Percentiles rank a stretch among this genome's conserved stretches.
These are phyloP conservation scores for Aureobasidium sp. DNA, from an alignment of 2,329 filamentous ascomycete genomes.

Conservation along the genomic window DNA sequence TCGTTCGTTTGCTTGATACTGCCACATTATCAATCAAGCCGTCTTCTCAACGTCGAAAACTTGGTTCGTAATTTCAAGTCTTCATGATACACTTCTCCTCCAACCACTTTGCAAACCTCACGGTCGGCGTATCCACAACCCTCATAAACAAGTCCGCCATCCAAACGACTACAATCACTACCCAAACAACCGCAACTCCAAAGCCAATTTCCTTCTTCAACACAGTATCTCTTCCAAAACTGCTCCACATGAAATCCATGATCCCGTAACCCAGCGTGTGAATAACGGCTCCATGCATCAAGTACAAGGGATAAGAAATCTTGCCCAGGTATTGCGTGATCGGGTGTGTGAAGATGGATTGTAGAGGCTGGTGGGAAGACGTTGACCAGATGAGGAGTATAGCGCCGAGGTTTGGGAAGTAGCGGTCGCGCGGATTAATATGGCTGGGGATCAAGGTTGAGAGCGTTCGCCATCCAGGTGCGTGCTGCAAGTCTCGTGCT, in stretches of 20 bases:
- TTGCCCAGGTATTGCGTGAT: conserved; percentile 51
- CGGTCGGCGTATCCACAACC: conserved; percentile 49
- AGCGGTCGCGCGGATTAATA: not conserved
- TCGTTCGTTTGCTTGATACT: too few species aligned
- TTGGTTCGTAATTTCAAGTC: not conserved
- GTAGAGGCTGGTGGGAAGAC: conserved; percentile 41
- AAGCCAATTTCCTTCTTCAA: conserved; percentile 52
- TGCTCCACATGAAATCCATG: conserved; percentile 34
- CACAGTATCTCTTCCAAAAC: conserved; percentile 17
- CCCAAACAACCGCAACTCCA: conserved; percentile 49
- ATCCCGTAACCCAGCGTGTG: conserved; percentile 44
- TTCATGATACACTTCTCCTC: conserved; percentile 29
- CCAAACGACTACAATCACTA: conserved; percentile 47
- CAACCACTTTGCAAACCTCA: conserved; percentile 51
- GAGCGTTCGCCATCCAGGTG: not conserved
- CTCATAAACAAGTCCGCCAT: conserved; percentile 52
- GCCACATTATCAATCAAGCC: not conserved
- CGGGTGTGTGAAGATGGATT: conserved; percentile 43
- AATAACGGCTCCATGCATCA: conserved; percentile 52
- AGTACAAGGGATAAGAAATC: conserved; percentile 53
- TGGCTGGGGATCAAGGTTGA: not conserved
- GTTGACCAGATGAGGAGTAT: conserved; percentile 4
- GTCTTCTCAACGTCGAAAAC: too few species aligned
- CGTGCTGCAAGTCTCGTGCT: not conserved
- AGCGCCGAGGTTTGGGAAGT: not conserved